A percentile compares a stretch with the other conserved stretches of the same genome.
phyloP scores from a whole-genome alignment of 2,329 filamentous ascomycete species.

The Rutstroemia sp. region DNA sequence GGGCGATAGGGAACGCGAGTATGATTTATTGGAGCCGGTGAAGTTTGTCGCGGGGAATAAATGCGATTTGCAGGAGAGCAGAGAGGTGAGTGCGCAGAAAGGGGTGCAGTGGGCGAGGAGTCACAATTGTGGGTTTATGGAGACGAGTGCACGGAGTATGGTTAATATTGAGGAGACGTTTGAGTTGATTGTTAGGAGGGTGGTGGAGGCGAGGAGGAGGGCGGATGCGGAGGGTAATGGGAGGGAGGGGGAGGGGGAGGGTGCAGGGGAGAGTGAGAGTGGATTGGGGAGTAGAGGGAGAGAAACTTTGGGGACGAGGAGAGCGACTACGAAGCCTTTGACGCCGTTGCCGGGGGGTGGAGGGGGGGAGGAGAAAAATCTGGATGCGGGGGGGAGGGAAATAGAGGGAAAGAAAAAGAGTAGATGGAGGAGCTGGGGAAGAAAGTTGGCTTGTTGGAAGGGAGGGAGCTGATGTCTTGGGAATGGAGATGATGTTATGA shows the following conservation, averaged over 20 bases:
- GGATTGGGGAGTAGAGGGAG: not conserved
- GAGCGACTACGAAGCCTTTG: not conserved
- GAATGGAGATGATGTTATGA: not conserved
- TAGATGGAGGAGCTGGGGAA: not conserved
- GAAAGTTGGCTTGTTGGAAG: not conserved
- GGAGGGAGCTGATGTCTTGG: not conserved
- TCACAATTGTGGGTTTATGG: slow-evolving; percentile 77
- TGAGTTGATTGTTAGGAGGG: slow-evolving; percentile 57
- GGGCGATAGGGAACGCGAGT: not conserved
- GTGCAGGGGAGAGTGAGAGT: not conserved
- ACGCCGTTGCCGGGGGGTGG: not conserved
- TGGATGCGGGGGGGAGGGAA: not conserved
- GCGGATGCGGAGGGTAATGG: too few species aligned
- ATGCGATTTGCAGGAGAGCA: slow-evolving; percentile 66
- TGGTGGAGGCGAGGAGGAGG: slow-evolving; percentile 40
- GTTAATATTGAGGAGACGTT: slow-evolving; percentile 90
- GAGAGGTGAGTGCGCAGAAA: slow-evolving; percentile 60
- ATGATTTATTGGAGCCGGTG: slow-evolving; percentile 41
- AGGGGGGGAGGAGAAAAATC: not conserved
- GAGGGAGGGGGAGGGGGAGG: not conserved
- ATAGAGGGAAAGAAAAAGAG: not conserved
- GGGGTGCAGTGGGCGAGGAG: slow-evolving; percentile 72
- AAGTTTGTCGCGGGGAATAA: slow-evolving; percentile 85
- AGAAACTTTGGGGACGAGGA: not conserved
- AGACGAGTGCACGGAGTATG: slow-evolving; percentile 75